Percentiles rank a stretch among this genome's conserved stretches.
Conservation (phyloP, 129 eudicot genomes). For the Escallonia herrerae region DNA sequence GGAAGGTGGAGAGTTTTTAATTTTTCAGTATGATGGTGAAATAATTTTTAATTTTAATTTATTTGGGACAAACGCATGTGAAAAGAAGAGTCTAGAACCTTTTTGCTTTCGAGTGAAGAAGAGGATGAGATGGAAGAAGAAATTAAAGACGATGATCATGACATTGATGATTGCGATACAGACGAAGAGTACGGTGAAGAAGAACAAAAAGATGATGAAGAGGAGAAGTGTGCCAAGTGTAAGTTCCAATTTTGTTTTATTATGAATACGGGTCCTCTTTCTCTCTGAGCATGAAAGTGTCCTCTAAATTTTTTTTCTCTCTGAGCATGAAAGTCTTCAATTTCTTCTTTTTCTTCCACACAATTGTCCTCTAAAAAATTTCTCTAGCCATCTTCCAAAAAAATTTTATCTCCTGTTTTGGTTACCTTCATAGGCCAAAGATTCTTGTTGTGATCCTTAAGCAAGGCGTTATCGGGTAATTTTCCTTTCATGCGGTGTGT, state of each 20-base stretch:
- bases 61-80: constrained; percentile 14
- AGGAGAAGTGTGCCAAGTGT: background rate
- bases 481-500: background rate
- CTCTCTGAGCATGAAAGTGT: too few relatives aligned
- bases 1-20: constrained; percentile 13
- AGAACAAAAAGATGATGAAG: background rate
- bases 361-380: constrained; percentile 17
- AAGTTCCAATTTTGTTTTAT: background rate
- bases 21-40: constrained; percentile 13
- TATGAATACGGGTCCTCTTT: too few relatives aligned
- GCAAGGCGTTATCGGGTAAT: constrained; percentile 5
- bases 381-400: constrained; percentile 23
- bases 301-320: too few relatives aligned
- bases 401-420: background rate
- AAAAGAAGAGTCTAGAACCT: background rate
- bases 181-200: background rate
- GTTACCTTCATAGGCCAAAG: constrained; percentile 21
- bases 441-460: constrained; percentile 10
- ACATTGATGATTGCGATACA: background rate
- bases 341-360: constrained; percentile 8
- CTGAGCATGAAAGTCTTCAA: too few relatives aligned
- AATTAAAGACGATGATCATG: background rate
- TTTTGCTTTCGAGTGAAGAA: background rate
- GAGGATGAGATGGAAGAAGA: background rate
- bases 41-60: constrained; percentile 14